A percentile compares a stretch with the other conserved stretches of the same genome.
phyloP scores from a whole-genome alignment of 352 stramenopile genomes.

The Globisporangium orthogonon region DNA sequence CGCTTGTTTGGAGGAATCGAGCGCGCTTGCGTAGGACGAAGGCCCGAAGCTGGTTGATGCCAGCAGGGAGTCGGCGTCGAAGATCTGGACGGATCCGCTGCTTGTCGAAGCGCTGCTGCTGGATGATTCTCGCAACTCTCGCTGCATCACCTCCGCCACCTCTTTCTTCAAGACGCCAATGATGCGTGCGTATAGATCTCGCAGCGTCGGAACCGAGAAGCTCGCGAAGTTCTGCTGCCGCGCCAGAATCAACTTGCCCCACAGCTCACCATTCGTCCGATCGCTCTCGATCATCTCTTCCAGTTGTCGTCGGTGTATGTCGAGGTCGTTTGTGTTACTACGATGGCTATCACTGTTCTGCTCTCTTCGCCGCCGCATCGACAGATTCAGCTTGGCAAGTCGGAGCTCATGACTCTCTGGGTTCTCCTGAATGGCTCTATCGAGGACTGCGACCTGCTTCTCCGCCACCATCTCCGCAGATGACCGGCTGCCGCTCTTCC shows the following conservation, averaged over 20 bases:
- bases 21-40: neutral
- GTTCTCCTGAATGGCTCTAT: constrained; percentile 44
- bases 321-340: constrained; percentile 18
- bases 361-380: constrained; percentile 12
- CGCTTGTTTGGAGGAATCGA: neutral
- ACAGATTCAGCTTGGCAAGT: constrained; percentile 46
- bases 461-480: constrained; percentile 33
- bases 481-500: constrained; percentile 7
- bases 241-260: constrained; percentile 43
- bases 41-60: neutral
- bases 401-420: constrained; percentile 38
- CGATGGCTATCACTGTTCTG: constrained; percentile 2
- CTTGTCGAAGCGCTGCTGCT: neutral
- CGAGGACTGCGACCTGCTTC: constrained; percentile 61
- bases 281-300: constrained; percentile 50
- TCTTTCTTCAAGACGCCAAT: constrained; percentile 41
- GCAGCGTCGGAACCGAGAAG: constrained; percentile 64
- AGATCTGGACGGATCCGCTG: constrained; percentile 19
- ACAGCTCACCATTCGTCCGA: constrained; percentile 39
- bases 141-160: constrained; percentile 8
- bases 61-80: constrained; percentile 20
- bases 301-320: constrained; percentile 26
- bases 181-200: constrained; percentile 65
- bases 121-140: neutral
- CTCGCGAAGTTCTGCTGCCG: constrained; percentile 57